phyloP scores from a whole-genome alignment of 2,329 filamentous ascomycete species.

The Pyricularia sp. region DNA sequence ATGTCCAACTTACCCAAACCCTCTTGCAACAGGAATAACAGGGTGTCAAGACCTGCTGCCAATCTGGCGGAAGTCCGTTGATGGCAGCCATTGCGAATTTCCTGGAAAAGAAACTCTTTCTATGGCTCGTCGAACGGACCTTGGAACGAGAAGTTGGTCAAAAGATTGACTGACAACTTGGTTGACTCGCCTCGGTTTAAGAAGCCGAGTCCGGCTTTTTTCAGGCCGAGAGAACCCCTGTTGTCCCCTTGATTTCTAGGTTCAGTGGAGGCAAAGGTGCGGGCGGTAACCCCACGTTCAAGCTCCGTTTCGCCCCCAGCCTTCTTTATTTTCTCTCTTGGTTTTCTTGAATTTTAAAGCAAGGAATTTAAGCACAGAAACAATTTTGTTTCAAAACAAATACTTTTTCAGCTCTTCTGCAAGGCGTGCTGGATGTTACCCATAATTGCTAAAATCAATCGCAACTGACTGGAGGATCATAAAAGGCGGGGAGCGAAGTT shows the following conservation, averaged over 20 bases:
- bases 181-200: not conserved
- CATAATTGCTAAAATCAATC: not conserved
- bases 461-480: not conserved
- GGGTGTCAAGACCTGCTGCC: slow-evolving; percentile 12
- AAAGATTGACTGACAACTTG: not conserved
- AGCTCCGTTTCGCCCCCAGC: not conserved
- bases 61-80: not conserved
- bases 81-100: not conserved
- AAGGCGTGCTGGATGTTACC: not conserved
- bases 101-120: not conserved
- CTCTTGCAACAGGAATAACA: slow-evolving; percentile 19
- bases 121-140: not conserved
- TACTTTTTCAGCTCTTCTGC: not conserved
- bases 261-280: not conserved
- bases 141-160: not conserved
- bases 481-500: not conserved
- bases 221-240: not conserved
- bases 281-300: not conserved
- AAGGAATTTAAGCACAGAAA: no score
- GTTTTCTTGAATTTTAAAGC: not conserved
- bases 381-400: no score
- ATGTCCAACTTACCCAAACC: slow-evolving; percentile 16
- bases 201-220: not conserved
- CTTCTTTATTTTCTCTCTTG: not conserved
- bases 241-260: not conserved